phyloP scores from a whole-genome alignment of 768 basidiomycete genomes.

The Aureoboletus auriporus region DNA sequence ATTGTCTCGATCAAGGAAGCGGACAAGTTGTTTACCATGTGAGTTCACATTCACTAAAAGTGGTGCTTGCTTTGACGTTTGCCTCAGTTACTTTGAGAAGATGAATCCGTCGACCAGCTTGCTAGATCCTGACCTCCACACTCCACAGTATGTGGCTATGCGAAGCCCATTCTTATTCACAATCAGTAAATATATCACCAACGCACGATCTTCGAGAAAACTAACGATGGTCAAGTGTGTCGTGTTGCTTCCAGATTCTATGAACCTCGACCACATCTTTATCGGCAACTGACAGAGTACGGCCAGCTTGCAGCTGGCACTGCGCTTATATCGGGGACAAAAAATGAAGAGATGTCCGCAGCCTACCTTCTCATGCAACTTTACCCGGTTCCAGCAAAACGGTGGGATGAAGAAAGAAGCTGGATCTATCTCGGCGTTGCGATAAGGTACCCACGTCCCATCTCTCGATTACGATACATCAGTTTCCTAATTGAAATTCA shows the following conservation, averaged over 20 bases:
- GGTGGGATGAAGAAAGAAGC: slow-evolving; percentile 87
- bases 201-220: background rate
- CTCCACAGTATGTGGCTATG: slow-evolving; percentile 73
- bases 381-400: slow-evolving; percentile 67
- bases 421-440: slow-evolving; percentile 90
- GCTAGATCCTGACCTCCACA: slow-evolving; percentile 80
- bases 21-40: slow-evolving; percentile 73
- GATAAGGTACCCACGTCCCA: slow-evolving; percentile 53
- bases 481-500: slow-evolving; percentile 28
- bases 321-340: slow-evolving; percentile 69
- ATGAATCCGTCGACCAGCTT: slow-evolving; percentile 80
- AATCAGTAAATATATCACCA: slow-evolving; percentile 50
- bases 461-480: background rate
- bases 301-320: slow-evolving; percentile 75
- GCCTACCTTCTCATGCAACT: slow-evolving; percentile 80
- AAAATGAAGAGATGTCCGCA: slow-evolving; percentile 80
- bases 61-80: slow-evolving; percentile 1
- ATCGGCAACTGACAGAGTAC: slow-evolving; percentile 66
- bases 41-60: slow-evolving; percentile 13
- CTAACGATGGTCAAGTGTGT: slow-evolving; percentile 55
- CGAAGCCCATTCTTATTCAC: slow-evolving; percentile 92
- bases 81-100: slow-evolving; percentile 62
- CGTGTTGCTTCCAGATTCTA: slow-evolving; percentile 86
- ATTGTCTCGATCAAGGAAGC: slow-evolving; percentile 63
- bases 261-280: slow-evolving; percentile 63